Conservation (phyloP, 2,329 filamentous ascomycete genomes). For the Ceratocystis ficicola region DNA sequence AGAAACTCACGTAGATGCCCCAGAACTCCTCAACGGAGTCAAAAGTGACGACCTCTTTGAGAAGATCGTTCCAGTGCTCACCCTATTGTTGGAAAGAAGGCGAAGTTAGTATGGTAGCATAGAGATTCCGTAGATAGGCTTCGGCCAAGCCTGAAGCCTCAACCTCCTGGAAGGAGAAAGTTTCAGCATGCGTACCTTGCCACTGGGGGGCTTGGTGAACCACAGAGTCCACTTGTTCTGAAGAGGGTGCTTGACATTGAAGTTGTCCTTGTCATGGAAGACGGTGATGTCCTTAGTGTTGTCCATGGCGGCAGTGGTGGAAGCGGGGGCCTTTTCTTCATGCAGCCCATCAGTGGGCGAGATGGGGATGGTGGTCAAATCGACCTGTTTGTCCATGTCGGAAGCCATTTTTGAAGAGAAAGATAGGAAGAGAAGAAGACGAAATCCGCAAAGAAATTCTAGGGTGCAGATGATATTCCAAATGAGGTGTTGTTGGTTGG, state of each 20-base stretch:
- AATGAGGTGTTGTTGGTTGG: conserved; percentile 17
- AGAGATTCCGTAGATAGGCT: no score
- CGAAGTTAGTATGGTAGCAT: not conserved
- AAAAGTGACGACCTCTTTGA: conserved; percentile 98
- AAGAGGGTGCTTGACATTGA: conserved; percentile 97
- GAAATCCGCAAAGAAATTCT: conserved; percentile 17
- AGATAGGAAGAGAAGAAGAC: conserved; percentile 5
- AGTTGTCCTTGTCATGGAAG: conserved; percentile 97
- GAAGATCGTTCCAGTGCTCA: conserved; percentile 95
- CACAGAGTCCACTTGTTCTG: conserved; percentile 97
- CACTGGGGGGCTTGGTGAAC: conserved; percentile 97
- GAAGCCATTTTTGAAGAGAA: conserved; percentile 30
- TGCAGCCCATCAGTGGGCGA: conserved; percentile 47
- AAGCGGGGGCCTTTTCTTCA: conserved; percentile 27
- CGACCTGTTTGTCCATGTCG: conserved; percentile 45
- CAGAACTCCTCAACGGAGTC: conserved; percentile 99
- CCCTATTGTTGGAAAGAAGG: conserved; percentile 42
- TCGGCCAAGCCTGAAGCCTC: not conserved
- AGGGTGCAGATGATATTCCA: conserved; percentile 17
- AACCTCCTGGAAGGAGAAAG: not conserved
- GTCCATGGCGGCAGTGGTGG: conserved; percentile 31
- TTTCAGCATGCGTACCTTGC: conserved; percentile 56
- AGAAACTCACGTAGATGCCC: conserved; percentile 81
- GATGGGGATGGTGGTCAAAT: conserved; percentile 56
- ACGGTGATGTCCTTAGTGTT: conserved; percentile 68